phyloP scores from a whole-genome alignment of 2,329 filamentous ascomycete genomes.

The Samsoniella hepiali region DNA sequence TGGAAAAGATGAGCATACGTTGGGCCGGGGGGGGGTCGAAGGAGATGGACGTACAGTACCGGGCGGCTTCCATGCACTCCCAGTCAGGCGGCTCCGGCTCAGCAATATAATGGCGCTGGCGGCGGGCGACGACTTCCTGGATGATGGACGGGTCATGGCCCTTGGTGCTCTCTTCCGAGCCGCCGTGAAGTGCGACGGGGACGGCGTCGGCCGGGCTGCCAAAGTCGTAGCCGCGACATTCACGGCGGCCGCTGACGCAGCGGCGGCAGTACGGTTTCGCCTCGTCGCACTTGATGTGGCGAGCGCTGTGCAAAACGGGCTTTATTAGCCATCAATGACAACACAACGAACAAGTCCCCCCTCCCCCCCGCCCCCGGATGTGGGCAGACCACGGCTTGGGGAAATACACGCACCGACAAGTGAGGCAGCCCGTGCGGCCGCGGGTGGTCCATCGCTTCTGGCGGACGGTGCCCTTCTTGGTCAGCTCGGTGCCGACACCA shows the following conservation, averaged over 20 bases:
- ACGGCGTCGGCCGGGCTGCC: background rate
- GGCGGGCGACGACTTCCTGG: background rate
- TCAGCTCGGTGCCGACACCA: conserved; percentile 7
- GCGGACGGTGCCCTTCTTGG: conserved; percentile 8
- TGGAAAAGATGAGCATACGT: background rate
- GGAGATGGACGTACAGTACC: conserved; percentile 1
- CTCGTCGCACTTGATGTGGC: conserved; percentile 8
- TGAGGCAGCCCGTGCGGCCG: conserved; percentile 10
- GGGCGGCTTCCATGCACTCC: conserved; percentile 5
- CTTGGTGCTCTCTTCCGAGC: background rate
- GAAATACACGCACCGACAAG: background rate
- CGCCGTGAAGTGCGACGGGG: background rate
- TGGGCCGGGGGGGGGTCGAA: background rate
- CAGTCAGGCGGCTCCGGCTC: conserved; percentile 8
- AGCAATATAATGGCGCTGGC: background rate
- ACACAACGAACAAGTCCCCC: background rate
- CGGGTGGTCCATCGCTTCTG: conserved; percentile 11
- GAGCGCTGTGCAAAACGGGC: background rate
- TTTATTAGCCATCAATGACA: background rate
- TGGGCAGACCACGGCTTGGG: background rate
- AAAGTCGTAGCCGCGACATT: conserved; percentile 9
- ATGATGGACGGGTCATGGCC: background rate
- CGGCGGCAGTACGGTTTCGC: background rate
- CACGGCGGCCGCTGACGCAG: background rate
- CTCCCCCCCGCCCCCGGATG: background rate